Conservation (phyloP, 306 rosid genomes). For the Gleditsia sinensis region DNA sequence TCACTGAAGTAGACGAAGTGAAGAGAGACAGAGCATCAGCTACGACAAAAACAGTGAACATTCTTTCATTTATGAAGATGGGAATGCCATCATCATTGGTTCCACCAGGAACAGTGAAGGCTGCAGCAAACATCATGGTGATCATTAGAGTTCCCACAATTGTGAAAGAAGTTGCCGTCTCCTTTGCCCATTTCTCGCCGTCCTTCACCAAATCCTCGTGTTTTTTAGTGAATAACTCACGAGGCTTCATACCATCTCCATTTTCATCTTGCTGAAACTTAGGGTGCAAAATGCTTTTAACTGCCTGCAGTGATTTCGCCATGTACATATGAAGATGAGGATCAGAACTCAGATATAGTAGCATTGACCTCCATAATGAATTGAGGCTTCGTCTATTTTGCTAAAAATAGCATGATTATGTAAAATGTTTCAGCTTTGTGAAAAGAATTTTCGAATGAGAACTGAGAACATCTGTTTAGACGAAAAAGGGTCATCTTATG, state of each 20-base stretch:
- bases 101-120: constrained; percentile 31
- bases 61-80: neutral
- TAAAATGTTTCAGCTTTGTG: too few species aligned
- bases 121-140: too few species aligned
- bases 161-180: neutral
- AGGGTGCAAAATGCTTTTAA: constrained; percentile 6
- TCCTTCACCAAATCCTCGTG: constrained; percentile 17
- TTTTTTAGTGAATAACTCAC: neutral
- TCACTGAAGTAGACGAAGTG: constrained; percentile 2
- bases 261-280: neutral
- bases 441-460: too few species aligned
- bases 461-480: too few species aligned
- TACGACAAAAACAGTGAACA: neutral
- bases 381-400: too few species aligned
- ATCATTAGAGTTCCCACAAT: constrained; percentile 23
- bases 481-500: too few species aligned
- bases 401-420: too few species aligned
- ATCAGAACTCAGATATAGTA: too few species aligned
- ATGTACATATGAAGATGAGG: too few species aligned
- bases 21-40: constrained; percentile 1
- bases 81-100: constrained; percentile 4
- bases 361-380: too few species aligned
- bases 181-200: constrained; percentile 36
- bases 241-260: neutral
- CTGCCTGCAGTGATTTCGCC: constrained; percentile 22